Percentiles rank a stretch among this genome's conserved stretches.
These are phyloP conservation scores for Penicillium polonicum DNA, from an alignment of 2,329 filamentous ascomycete species.

Conservation along the genomic window DNA sequence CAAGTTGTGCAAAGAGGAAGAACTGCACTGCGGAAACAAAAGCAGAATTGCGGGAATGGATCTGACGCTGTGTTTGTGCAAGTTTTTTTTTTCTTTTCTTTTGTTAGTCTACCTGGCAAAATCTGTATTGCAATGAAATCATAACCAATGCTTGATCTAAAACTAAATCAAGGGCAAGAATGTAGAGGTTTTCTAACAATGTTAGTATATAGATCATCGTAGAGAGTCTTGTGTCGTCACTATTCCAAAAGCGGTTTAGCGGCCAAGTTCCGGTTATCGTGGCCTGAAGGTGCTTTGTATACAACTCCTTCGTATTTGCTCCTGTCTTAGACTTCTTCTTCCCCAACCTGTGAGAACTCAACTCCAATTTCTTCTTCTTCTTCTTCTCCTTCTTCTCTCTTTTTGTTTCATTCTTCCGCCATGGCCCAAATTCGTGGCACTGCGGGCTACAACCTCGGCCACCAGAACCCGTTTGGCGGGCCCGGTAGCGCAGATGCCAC, in stretches of 20 bases:
- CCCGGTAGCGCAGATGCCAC: constrained; percentile 59
- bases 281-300: constrained; percentile 39
- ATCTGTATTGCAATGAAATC: constrained; percentile 12
- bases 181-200: constrained; percentile 2
- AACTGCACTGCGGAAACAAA: constrained; percentile 11
- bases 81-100: constrained; percentile 12
- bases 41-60: constrained; percentile 19
- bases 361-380: not conserved
- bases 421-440: constrained; percentile 62
- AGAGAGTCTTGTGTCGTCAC: constrained; percentile 28
- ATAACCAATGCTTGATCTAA: constrained; percentile 1
- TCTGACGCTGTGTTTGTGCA: constrained; percentile 9
- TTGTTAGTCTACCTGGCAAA: constrained; percentile 1
- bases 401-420: constrained; percentile 16
- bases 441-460: constrained; percentile 79
- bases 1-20: constrained; percentile 10
- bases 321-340: constrained; percentile 8
- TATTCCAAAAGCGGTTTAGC: constrained; percentile 30
- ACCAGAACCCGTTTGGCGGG: constrained; percentile 69
- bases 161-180: constrained; percentile 2
- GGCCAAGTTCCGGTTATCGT: constrained; percentile 41
- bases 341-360: constrained; percentile 4
- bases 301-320: constrained; percentile 23
- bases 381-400: not conserved
- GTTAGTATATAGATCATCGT: constrained; percentile 10